phyloP scores from a whole-genome alignment of 2,329 filamentous ascomycete genomes.

The Aspergillus phoenicis region DNA sequence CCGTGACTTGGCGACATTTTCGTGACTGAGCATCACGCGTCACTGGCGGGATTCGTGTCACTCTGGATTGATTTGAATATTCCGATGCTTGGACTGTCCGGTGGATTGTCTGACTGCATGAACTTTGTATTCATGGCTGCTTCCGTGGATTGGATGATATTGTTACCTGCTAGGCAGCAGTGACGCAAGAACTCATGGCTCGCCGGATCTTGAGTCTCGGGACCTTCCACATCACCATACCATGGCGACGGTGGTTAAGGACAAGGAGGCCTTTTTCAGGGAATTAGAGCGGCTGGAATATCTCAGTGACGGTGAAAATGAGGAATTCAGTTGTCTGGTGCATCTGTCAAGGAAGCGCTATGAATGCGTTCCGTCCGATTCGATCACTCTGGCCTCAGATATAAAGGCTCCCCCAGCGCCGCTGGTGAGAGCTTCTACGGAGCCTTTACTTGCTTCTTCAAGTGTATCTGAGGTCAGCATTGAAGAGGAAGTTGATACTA shows the following conservation, averaged over 20 bases:
- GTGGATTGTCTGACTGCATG: not conserved
- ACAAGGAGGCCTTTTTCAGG: conserved; percentile 41
- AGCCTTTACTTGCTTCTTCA: not conserved
- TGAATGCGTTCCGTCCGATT: not conserved
- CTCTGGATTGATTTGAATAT: not conserved
- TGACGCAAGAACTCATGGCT: conserved; percentile 20
- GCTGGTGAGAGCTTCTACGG: not conserved
- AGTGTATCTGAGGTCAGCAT: not conserved
- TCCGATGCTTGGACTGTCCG: not conserved
- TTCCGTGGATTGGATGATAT: not conserved
- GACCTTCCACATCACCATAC: conserved; percentile 17
- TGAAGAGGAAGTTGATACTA: not conserved
- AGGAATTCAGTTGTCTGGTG: conserved; percentile 24
- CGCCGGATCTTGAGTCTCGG: conserved; percentile 10
- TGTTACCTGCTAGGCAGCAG: conserved; percentile 16
- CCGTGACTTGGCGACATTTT: conserved; percentile 41
- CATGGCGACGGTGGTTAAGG: conserved; percentile 24
- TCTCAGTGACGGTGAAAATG: conserved; percentile 27
- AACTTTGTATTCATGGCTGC: not conserved
- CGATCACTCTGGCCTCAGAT: not conserved
- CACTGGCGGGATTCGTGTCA: not conserved
- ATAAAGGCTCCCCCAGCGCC: not conserved
- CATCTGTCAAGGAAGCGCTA: not conserved
- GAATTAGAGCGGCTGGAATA: conserved; percentile 38
- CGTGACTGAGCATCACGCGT: conserved; percentile 24